phyloP scores from a whole-genome alignment of 2,329 filamentous ascomycete species.

The Diaporthe humulicola region DNA sequence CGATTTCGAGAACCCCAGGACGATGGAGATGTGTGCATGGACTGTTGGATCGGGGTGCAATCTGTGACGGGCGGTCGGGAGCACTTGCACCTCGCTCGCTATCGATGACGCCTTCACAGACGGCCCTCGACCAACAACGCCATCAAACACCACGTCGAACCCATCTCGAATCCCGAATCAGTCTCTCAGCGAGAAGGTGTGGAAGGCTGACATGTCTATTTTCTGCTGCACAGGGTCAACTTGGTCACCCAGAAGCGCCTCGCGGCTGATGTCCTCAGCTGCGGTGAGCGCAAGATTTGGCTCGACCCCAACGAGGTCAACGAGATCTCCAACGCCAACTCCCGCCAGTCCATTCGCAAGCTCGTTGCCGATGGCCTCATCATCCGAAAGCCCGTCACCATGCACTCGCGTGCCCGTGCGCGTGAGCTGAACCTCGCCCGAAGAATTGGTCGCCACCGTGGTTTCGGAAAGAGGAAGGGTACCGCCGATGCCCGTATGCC shows the following conservation, averaged over 20 bases:
- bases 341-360: constrained; percentile 99
- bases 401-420: constrained; percentile 98
- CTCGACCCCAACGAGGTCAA: constrained; percentile 99
- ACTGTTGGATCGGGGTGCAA: constrained; percentile 18
- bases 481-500: constrained; percentile 99
- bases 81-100: constrained; percentile 23
- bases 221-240: constrained; percentile 84
- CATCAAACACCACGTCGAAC: constrained; percentile 31
- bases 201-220: constrained; percentile 40
- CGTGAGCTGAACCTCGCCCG: constrained; percentile 95
- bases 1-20: constrained; percentile 26
- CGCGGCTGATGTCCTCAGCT: constrained; percentile 97
- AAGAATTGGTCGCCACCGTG: constrained; percentile 96
- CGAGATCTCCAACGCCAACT: constrained; percentile 99
- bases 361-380: constrained; percentile 99
- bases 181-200: not conserved
- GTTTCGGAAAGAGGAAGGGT: constrained; percentile 99
- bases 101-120: constrained; percentile 33
- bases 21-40: constrained; percentile 33
- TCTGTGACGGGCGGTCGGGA: constrained; percentile 33
- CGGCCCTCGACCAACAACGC: constrained; percentile 7
- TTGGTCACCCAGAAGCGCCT: constrained; percentile 99
- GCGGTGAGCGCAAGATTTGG: constrained; percentile 99
- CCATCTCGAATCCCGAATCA: not conserved
- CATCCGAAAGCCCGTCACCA: constrained; percentile 99